These are phyloP conservation scores for Lactifluus subvellereus DNA, from an alignment of 768 basidiomycete genomes.

Conservation along the genomic window DNA sequence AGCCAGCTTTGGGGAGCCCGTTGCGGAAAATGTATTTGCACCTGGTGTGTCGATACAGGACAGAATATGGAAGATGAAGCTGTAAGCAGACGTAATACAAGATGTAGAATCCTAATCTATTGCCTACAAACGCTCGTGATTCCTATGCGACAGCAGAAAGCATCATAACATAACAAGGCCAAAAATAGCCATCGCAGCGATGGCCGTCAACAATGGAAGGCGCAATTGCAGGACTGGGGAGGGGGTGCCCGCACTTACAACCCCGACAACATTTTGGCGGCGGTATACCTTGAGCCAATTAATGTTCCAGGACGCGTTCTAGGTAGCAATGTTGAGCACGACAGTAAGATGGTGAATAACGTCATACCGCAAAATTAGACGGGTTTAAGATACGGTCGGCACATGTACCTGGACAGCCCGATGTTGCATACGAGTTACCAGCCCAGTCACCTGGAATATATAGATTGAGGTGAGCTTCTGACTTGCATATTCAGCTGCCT, in stretches of 20 bases:
- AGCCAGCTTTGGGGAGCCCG: slow-evolving; percentile 67
- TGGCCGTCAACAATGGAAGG: background rate
- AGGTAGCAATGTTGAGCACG: background rate
- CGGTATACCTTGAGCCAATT: slow-evolving; percentile 70
- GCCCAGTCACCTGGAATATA: slow-evolving; percentile 66
- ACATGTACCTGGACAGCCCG: slow-evolving; percentile 72
- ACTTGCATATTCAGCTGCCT: slow-evolving; percentile 3
- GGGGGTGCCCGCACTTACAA: slow-evolving; percentile 13
- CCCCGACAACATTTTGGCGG: slow-evolving; percentile 12
- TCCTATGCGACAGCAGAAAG: slow-evolving; percentile 12
- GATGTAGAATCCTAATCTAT: background rate
- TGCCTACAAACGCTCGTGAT: background rate
- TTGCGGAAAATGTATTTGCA: slow-evolving; percentile 23
- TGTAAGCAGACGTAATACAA: slow-evolving; percentile 34
- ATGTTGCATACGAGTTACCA: slow-evolving; percentile 71
- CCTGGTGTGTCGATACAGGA: slow-evolving; percentile 35
- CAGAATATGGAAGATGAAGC: slow-evolving; percentile 51
- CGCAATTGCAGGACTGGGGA: slow-evolving; percentile 1
- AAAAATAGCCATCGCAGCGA: background rate
- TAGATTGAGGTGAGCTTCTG: slow-evolving; percentile 12
- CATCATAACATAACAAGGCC: slow-evolving; percentile 8
- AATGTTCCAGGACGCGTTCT: slow-evolving; percentile 82
- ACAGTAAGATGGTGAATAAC: background rate
- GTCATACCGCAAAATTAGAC: slow-evolving; percentile 60
- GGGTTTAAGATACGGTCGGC: slow-evolving; percentile 57